These are phyloP conservation scores for Alternaria sp. DNA, from an alignment of 2,329 filamentous ascomycete genomes.

Conservation along the genomic window DNA sequence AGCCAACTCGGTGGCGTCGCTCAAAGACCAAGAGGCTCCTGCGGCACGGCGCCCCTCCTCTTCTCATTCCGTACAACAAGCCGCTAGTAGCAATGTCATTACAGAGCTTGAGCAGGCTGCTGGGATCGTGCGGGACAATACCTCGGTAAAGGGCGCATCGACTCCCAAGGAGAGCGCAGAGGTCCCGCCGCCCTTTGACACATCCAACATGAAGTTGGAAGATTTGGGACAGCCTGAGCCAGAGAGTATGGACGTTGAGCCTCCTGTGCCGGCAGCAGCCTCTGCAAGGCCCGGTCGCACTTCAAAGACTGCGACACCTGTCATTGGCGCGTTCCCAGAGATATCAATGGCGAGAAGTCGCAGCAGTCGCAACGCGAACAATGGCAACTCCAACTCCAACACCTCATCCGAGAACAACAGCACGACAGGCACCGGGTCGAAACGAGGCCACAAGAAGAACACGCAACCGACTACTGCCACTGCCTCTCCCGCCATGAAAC, in stretches of 20 bases:
- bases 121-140: conserved; percentile 31
- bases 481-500: conserved; percentile 39
- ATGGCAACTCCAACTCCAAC: conserved; percentile 43
- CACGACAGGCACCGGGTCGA: conserved; percentile 42
- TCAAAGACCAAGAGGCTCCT: conserved; percentile 53
- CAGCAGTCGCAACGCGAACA: conserved; percentile 51
- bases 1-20: conserved; percentile 53
- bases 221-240: conserved; percentile 56
- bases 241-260: conserved; percentile 45
- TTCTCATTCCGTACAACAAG: conserved; percentile 43
- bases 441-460: conserved; percentile 47
- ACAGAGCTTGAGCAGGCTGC: conserved; percentile 43
- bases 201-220: conserved; percentile 58
- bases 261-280: conserved; percentile 34
- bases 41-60: conserved; percentile 43
- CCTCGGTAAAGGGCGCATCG: conserved; percentile 29
- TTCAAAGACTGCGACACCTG: conserved; percentile 58
- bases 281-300: conserved; percentile 49
- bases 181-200: conserved; percentile 52
- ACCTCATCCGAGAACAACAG: conserved; percentile 50
- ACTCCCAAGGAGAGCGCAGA: conserved; percentile 42
- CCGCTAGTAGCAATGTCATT: conserved; percentile 35
- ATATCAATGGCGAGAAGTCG: conserved; percentile 51
- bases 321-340: conserved; percentile 52
- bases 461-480: conserved; percentile 26